Base-by-base conservation (phyloP, 2,329 filamentous ascomycete genomes). In the Drechslerella coelobrocha region DNA sequence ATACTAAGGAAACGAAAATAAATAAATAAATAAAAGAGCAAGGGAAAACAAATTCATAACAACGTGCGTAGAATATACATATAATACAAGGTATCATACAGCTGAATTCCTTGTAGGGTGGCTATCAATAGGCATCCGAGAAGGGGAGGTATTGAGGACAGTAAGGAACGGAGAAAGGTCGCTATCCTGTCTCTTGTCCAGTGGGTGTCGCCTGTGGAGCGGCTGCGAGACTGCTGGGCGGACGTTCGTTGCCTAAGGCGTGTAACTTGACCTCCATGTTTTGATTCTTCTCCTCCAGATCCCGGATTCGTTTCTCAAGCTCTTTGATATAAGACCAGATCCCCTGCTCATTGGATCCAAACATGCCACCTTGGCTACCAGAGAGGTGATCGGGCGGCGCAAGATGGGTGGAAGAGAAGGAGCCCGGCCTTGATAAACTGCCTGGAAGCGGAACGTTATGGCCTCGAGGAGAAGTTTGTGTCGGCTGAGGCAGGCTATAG, bases 321-420 rank as follows among this genome's bases (percentile, higher is more conserved):
- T 83, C 83, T 62, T 90, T 86, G 31, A 92, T 85, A 75, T 91
- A 91, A 2, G 83, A 80, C 88, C 88, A 91, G 7, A 92, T 81
- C 43, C 86, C 87, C 72, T 86, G 82, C 54, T 86, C 85, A 17
- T 81, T 81, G 56, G 83, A 80, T 56, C 85, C 81, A 77, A 91
- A 88, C 69, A 91, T 82, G 74, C 90, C 91, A 72, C 85, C 51
- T 31, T 71, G 66, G 2, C 50, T 39, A 12, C 52, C 34, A 21
- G 43, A 27, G 12, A 72, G 37, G 1, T 52, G 29, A 34, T 72
- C 68, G 47, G 68, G 68, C 2, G 68, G 61, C 23, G 68, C 68
- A 12, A 72, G 34, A 23, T 65, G 61, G n/a, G 54, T 66, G 1
- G 61, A 63, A 12, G 61, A 72, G 47, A 66, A 72, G 2, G 68